Evolutionary conservation across 805 yeast species (phyloP), one percentile per base, ranked within the genome.

Genomic region (Kazachstania taianensis): DNA sequence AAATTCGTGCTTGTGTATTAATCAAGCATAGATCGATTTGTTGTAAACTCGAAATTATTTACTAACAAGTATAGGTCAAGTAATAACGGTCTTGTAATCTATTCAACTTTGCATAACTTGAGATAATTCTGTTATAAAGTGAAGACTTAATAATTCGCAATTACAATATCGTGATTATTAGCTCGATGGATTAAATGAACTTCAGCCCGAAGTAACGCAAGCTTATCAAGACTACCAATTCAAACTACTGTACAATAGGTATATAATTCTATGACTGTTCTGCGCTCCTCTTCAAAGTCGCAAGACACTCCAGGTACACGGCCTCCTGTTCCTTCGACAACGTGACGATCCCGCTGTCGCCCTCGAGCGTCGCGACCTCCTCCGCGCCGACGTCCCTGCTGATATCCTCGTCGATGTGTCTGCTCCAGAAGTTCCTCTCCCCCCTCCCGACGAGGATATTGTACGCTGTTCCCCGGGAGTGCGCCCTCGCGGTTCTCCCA

Each of bases 401-500:
- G 27, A 81, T 69, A 28, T 70, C 75, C 31, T 61, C 60, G 25
- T 70, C 69, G 18, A 71, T 48, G 37, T 59, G 68, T 34, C 65
- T 64, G 41, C 69, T 68, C 80, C 83, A 81, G 45, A 58, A 69
- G 45, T 69, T 75, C 34, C 64, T 67, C 48, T 92, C 97, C 36
- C 86, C 87, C 37, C 73, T 74, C 20, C 94, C 94, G 40, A 75
- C 67, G n/a, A 78, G 66, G 18, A 89, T 55, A 32, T 75, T 81
- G 53, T 77, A 72, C 0, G 95, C 94, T 25, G 64, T 62, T 53
- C 99, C 99, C 1, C 45, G 35, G 24, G 76, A 72, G 35, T 81
- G 78, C 2, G 98, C 99, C 62, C 99, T 75, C 2, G 97, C 96
- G 0, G 97, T 87, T 65, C 99, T 78, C 28, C 99, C 99, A 27